Conservation (phyloP, 164 flowering plant species). For the Aristolochia fimbriata region DNA sequence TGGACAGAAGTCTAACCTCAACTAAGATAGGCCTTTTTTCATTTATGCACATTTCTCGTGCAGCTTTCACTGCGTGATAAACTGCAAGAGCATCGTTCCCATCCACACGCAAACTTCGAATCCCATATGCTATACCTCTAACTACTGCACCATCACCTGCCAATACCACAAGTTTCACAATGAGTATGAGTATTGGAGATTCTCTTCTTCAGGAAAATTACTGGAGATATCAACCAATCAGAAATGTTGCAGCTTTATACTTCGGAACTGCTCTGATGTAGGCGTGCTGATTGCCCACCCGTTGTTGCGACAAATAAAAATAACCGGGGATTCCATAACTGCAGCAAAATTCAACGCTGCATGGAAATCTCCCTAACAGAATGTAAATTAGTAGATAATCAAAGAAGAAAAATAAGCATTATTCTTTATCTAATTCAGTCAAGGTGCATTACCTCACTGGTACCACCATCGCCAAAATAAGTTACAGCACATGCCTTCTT, state of each 20-base stretch:
- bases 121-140: slow-evolving; percentile 82
- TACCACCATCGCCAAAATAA: slow-evolving; percentile 85
- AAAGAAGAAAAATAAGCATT: neutral
- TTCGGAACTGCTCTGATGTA: slow-evolving; percentile 77
- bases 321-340: slow-evolving; percentile 76
- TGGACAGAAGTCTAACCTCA: slow-evolving; percentile 39
- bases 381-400: slow-evolving; percentile 14
- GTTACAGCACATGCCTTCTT: slow-evolving; percentile 79
- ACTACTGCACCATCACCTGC: slow-evolving; percentile 85
- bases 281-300: slow-evolving; percentile 99
- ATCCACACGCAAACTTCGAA: slow-evolving; percentile 76
- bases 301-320: slow-evolving; percentile 91
- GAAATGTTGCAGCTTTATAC: slow-evolving; percentile 24
- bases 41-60: slow-evolving; percentile 67
- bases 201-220: too few relatives aligned
- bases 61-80: slow-evolving; percentile 55
- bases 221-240: too few relatives aligned
- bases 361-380: slow-evolving; percentile 92
- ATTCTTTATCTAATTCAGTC: neutral
- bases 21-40: slow-evolving; percentile 67
- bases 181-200: too few relatives aligned
- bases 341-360: slow-evolving; percentile 93
- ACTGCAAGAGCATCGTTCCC: slow-evolving; percentile 93
- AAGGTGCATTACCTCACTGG: slow-evolving; percentile 66
- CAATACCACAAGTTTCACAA: neutral